Base-by-base conservation (phyloP, 176 grass and related monocot species). In the Lolium multiflorum region DNA sequence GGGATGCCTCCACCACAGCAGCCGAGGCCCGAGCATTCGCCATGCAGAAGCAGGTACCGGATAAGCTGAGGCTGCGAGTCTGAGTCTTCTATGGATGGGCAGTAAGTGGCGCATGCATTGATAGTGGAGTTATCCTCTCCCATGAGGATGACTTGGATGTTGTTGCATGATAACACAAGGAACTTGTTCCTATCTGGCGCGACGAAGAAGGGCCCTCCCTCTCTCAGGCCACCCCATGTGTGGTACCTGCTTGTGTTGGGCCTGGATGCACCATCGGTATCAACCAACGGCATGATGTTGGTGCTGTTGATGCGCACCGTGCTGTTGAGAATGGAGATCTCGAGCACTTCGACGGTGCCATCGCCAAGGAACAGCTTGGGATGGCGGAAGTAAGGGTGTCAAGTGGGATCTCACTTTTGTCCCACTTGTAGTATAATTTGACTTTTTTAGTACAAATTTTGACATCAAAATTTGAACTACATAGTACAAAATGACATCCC, bases 321-420 rank as follows among this genome's bases (percentile, higher is more conserved):
- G 21, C 67, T 12, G 11, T 79, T 18, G 38, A 63, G 62, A 3
- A 74, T 44, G 62, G 31, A 52, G 60, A 88, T 86, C 14, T 88
- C 61, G 12, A 89, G 20, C 17, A 94, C 84, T 71, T 90, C 64
- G 3, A 85, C 31, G 5, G 85, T 83, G 84, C 59, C 56, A 20
- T 83, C 86, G 54, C 82, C 85, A 11, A 92, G 87, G 87, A 88
- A 86, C 44, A 92, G 78, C 61, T 56, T 94, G 22, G 86, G 89
- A 11, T 83, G 79, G 21, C 66, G 43, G 52, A 51, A 24, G 2
- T 31, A 31, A 1, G 28, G 1, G 28, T 31, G 28, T 31, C 28
- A 31, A 31, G 28, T 31, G 28, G 28, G 28, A 31, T 31, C 28
- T 31, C 28, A 31, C 28, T 1, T 31, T 31, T 31, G 28, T 31